Evolutionary conservation across 768 basidiomycete genomes (phyloP).

Genomic region (Mycena latifolia): DNA sequence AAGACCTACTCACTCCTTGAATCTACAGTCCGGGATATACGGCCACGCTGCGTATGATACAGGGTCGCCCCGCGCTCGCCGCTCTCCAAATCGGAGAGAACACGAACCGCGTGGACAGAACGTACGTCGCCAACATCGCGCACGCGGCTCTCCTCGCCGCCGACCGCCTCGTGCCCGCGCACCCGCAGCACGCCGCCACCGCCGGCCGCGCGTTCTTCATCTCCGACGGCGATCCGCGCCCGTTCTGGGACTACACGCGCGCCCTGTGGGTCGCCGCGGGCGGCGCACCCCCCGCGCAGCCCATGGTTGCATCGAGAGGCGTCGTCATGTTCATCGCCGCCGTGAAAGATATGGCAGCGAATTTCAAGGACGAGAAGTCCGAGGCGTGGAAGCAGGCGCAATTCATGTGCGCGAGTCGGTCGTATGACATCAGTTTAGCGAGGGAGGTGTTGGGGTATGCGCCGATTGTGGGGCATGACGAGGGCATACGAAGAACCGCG

Average conservation of each 20-base stretch:
- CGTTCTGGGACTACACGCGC: constrained; percentile 62
- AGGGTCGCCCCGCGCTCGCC: not conserved
- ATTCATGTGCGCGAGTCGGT: constrained; percentile 55
- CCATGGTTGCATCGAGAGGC: not conserved
- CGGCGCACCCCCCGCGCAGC: not conserved
- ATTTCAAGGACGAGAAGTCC: no score
- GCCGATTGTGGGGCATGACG: constrained; percentile 60
- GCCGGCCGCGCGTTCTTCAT: constrained; percentile 68
- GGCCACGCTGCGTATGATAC: constrained; percentile 49
- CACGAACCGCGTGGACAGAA: no score
- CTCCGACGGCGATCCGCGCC: no score
- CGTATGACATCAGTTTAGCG: constrained; percentile 63
- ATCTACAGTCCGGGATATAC: constrained; percentile 45
- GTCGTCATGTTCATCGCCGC: constrained; percentile 53
- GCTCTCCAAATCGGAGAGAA: constrained; percentile 62
- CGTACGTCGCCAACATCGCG: no score
- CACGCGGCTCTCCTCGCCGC: constrained; percentile 66
- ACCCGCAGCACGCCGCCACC: constrained; percentile 49
- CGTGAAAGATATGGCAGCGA: constrained; percentile 49
- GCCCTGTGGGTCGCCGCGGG: constrained; percentile 51
- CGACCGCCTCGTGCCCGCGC: constrained; percentile 55
- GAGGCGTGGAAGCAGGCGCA: constrained; percentile 54
- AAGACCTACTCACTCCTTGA: no score
- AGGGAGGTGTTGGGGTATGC: constrained; percentile 64
- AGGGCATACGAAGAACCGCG: constrained; percentile 56